phyloP scores from a whole-genome alignment of 495 filamentous ascomycete genomes.

The Penicillium nucicola region DNA sequence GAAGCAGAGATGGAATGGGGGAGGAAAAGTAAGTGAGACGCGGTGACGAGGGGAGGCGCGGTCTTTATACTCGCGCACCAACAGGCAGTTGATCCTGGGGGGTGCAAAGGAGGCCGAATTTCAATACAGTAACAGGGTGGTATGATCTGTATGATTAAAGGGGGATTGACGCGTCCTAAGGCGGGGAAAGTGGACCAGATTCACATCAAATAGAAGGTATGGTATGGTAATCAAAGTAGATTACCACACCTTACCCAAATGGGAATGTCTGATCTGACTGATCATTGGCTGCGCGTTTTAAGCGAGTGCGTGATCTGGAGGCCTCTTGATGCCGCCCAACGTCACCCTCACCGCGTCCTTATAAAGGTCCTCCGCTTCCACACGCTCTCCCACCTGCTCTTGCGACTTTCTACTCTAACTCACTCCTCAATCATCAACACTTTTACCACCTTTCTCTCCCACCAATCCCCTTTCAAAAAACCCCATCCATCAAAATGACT shows the following conservation, averaged over 20 bases:
- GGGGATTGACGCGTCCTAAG: constrained; percentile 23
- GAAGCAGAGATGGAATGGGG: constrained; percentile 35
- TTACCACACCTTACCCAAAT: constrained; percentile 32
- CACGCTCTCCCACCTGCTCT: constrained; percentile 26
- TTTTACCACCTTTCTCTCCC: constrained; percentile 16
- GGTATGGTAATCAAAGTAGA: constrained; percentile 13
- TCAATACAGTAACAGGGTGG: constrained; percentile 42
- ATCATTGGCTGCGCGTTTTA: constrained; percentile 38
- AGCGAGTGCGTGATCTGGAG: constrained; percentile 52
- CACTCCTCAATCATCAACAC: constrained; percentile 6
- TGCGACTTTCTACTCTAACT: constrained; percentile 23
- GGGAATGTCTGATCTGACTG: constrained; percentile 20
- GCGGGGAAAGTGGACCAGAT: constrained; percentile 10
- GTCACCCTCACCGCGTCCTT: constrained; percentile 44
- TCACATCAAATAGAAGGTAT: constrained; percentile 13
- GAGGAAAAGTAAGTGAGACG: constrained; percentile 39
- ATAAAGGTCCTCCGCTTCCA: constrained; percentile 44
- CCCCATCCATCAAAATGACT: constrained; percentile 83
- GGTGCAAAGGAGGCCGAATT: constrained; percentile 46
- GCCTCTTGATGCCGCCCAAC: constrained; percentile 35
- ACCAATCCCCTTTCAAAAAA: constrained; percentile 25
- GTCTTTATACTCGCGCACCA: constrained; percentile 52
- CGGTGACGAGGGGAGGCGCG: constrained; percentile 42
- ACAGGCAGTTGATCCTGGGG: constrained; percentile 43
- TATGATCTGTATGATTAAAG: constrained; percentile 54